Conservation (phyloP, 129 eudicot genomes). For the Dittrichia graveolens region DNA sequence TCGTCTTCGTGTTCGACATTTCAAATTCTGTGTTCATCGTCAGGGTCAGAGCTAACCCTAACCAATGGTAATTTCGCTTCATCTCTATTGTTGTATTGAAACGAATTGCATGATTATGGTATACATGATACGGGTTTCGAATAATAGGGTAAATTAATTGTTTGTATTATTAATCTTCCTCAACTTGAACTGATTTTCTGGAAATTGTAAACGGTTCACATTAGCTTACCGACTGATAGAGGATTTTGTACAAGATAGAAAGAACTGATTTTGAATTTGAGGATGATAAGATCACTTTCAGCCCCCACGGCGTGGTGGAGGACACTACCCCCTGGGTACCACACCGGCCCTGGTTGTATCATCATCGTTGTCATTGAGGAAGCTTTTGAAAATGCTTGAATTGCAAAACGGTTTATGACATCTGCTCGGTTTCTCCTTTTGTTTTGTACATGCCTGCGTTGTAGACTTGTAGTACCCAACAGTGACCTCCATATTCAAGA, state of each 20-base stretch:
- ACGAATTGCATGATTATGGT: slow-evolving; percentile 14
- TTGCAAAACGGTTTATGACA: no score
- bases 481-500: no score
- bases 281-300: not conserved
- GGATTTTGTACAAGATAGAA: not conserved
- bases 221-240: not conserved
- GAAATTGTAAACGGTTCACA: not conserved
- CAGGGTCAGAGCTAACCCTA: slow-evolving; percentile 41
- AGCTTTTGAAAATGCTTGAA: no score
- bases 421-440: no score
- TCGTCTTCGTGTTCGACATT: slow-evolving; percentile 26
- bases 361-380: no score
- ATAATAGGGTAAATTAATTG: not conserved
- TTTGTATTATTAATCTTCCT: not conserved
- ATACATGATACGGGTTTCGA: slow-evolving; percentile 6
- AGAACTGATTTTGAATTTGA: not conserved
- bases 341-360: no score
- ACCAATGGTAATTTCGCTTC: slow-evolving; percentile 41
- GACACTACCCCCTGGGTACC: no score
- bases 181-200: not conserved
- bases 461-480: no score
- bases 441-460: no score
- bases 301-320: no score
- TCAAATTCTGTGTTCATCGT: slow-evolving; percentile 52
- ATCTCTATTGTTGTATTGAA: slow-evolving; percentile 13